Base-by-base conservation (phyloP, 2,329 filamentous ascomycete species). In the Zarea fungicola region DNA sequence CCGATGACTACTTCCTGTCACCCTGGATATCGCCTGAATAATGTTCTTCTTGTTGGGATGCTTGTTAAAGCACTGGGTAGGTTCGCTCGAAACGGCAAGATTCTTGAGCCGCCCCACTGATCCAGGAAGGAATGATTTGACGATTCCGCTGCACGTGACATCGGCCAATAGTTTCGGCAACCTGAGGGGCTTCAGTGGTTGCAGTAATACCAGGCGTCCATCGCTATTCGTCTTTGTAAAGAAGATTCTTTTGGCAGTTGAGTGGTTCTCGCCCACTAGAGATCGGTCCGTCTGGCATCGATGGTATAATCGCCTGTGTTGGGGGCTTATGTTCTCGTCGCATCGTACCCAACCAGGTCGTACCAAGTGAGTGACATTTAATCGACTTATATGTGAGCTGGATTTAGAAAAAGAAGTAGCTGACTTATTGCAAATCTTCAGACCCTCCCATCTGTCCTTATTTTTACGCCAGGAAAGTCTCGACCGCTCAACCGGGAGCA, bases 341-440 rank as follows among this genome's bases (percentile, higher is more conserved):
- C 23, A 42, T 32, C 31, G 42, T 37, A 49, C 19, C 29, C 23
- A 29, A 23, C 46, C 19, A 22, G 25, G 39, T 42, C 32, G 46
- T n/a, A 49, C 46, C 39, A 26, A 42, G 46, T 49, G 46, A 49
- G 46, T 49, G 46, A 49, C 46, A 37, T 42, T 42, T 22, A n/a
- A 23, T 23, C 25, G 46, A 39, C 46, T 36, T 49, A 37, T 42
- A 37, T 43, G 32, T 48, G 32, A 49, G 46, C 39, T 39, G 37
- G 19, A 42, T 22, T 49, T 31, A 49, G 39, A 49, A 16, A 35
- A 18, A 21, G 37, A n/a, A 13, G 23, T 42, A 31, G 31, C 46
- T 49, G 37, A 49, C 25, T 10, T 32, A 21, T 13, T 31, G 28
- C 31, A 31, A 42, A 41, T 29, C 25, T 28, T 23, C 31, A 49